Evolutionary conservation across 495 filamentous ascomycete species (phyloP).

Genomic region (Penicillium lividum): DNA sequence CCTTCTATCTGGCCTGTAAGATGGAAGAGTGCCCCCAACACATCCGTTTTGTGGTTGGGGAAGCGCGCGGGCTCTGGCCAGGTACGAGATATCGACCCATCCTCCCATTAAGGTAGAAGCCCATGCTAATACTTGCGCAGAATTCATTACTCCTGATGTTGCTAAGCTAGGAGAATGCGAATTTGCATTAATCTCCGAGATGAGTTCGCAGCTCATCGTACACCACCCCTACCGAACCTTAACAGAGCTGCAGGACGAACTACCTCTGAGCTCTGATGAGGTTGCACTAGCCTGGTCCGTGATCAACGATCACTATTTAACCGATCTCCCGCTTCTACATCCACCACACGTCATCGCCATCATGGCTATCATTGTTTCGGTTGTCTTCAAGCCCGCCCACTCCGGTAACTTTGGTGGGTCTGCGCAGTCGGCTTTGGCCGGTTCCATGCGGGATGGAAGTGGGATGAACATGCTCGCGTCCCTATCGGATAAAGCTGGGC

Average conservation of each 20-base stretch:
- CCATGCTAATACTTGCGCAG: constrained; percentile 44
- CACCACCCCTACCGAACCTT: constrained; percentile 97
- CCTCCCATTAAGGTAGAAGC: not conserved
- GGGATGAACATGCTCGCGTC: constrained; percentile 44
- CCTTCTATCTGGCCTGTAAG: constrained; percentile 94
- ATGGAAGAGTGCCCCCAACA: constrained; percentile 99
- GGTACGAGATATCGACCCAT: constrained; percentile 45
- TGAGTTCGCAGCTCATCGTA: constrained; percentile 91
- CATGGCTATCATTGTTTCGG: constrained; percentile 82
- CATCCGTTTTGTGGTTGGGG: constrained; percentile 81
- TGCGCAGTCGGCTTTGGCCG: constrained; percentile 39
- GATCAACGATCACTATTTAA: constrained; percentile 96
- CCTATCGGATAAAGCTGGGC: constrained; percentile 37
- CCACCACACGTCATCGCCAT: constrained; percentile 89
- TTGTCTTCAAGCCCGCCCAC: constrained; percentile 69
- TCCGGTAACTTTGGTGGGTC: constrained; percentile 41
- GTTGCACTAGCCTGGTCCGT: constrained; percentile 75
- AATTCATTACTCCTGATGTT: constrained; percentile 78
- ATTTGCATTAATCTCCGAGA: constrained; percentile 91
- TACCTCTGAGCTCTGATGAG: constrained; percentile 77
- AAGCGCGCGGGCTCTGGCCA: constrained; percentile 86
- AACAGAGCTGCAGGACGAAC: constrained; percentile 65
- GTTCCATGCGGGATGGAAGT: constrained; percentile 42
- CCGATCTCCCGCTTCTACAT: constrained; percentile 85
- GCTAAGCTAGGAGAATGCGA: constrained; percentile 93